phyloP scores from a whole-genome alignment of 108 stramenopile genomes.

The Pinguiococcus pyrenoidosus region DNA sequence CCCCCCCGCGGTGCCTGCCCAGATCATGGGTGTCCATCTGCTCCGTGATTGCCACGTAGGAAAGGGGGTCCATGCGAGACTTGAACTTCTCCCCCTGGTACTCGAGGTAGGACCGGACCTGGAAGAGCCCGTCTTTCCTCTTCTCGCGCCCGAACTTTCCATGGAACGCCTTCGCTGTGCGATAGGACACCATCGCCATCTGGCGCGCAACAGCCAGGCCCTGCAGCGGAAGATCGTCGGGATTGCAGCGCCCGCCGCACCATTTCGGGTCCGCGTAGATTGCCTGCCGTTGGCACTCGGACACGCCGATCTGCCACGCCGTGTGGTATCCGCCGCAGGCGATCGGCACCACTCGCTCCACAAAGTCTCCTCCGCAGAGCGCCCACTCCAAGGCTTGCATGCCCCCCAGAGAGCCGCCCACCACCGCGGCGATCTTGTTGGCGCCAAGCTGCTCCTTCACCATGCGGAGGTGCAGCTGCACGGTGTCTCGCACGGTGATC shows the following conservation, averaged over 20 bases:
- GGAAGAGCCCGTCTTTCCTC: constrained; percentile 52
- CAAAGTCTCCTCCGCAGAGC: constrained; percentile 51
- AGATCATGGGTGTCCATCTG: constrained; percentile 81
- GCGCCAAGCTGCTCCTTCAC: constrained; percentile 56
- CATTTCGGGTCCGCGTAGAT: constrained; percentile 82
- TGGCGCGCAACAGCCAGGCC: constrained; percentile 71
- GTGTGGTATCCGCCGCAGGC: constrained; percentile 77
- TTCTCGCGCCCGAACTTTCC: constrained; percentile 66
- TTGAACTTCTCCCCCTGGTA: constrained; percentile 81
- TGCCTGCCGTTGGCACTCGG: constrained; percentile 76
- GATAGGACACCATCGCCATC: constrained; percentile 80
- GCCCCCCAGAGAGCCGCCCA: constrained; percentile 84
- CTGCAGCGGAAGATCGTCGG: constrained; percentile 44
- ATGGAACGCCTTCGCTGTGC: constrained; percentile 61
- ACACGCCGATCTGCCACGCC: constrained; percentile 82
- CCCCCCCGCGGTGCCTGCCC: constrained; percentile 29
- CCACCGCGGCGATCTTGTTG: constrained; percentile 59
- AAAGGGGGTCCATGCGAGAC: constrained; percentile 70
- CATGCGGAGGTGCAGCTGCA: constrained; percentile 56
- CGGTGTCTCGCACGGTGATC: constrained; percentile 71
- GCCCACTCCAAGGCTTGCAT: constrained; percentile 88
- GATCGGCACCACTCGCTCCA: constrained; percentile 59
- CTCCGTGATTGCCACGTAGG: constrained; percentile 77
- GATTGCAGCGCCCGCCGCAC: constrained; percentile 43
- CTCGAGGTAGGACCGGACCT: constrained; percentile 71